phyloP scores from a whole-genome alignment of 768 basidiomycete species.

The Pisolithus sp. region DNA sequence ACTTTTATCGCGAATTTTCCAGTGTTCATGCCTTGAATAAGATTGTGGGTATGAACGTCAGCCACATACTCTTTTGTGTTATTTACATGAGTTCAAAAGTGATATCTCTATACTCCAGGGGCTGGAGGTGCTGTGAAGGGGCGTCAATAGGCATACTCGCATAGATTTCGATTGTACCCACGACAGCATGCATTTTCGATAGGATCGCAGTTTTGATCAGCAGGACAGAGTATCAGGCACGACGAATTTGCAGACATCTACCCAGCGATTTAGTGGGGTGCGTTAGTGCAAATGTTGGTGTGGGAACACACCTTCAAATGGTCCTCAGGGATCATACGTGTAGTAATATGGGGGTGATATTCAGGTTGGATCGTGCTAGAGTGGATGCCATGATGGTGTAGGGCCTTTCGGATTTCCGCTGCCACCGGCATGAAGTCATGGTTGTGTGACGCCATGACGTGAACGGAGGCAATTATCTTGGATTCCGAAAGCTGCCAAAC shows the following conservation, averaged over 20 bases:
- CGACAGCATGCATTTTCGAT: constrained; percentile 74
- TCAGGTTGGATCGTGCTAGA: constrained; percentile 94
- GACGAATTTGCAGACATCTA: constrained; percentile 48
- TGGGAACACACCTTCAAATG: constrained; percentile 40
- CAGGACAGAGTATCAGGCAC: constrained; percentile 69
- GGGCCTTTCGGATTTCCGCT: constrained; percentile 69
- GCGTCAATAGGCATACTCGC: not conserved
- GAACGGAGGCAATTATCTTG: constrained; percentile 93
- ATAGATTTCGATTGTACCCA: constrained; percentile 34
- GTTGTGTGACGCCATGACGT: constrained; percentile 76
- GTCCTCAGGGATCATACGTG: constrained; percentile 36
- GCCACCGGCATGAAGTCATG: constrained; percentile 91
- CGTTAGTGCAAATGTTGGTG: not conserved
- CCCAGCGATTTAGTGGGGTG: constrained; percentile 1
- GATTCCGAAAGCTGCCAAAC: constrained; percentile 96
- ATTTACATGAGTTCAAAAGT: constrained; percentile 26
- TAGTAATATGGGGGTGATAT: constrained; percentile 41
- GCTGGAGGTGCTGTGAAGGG: constrained; percentile 39
- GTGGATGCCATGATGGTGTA: constrained; percentile 92
- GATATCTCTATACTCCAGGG: constrained; percentile 34
- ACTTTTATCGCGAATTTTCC: constrained; percentile 73
- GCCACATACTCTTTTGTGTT: not conserved
- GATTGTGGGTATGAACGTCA: not conserved
- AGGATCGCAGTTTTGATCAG: constrained; percentile 62
- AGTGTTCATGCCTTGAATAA: constrained; percentile 38